phyloP scores from a whole-genome alignment of 2,329 filamentous ascomycete species.

The Hymenoscyphus repandus region DNA sequence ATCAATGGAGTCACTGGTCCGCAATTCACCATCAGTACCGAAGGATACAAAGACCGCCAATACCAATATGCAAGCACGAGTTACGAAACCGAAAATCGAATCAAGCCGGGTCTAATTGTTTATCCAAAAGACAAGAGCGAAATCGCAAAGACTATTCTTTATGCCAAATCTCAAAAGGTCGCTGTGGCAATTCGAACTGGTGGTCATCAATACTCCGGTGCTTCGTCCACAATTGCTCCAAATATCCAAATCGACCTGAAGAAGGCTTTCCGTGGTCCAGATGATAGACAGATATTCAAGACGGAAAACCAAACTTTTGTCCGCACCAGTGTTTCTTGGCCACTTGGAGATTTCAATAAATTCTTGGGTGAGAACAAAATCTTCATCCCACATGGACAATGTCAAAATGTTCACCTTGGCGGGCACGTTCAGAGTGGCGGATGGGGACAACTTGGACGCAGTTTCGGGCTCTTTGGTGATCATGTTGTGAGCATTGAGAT shows the following conservation, averaged over 20 bases:
- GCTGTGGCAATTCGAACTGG: slow-evolving; percentile 42
- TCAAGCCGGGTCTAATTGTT: slow-evolving; percentile 41
- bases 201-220: slow-evolving; percentile 46
- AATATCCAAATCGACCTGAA: slow-evolving; percentile 44
- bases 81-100: slow-evolving; percentile 37
- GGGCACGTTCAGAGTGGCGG: slow-evolving; percentile 44
- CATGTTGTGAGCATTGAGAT: slow-evolving; percentile 28
- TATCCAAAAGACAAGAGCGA: slow-evolving; percentile 40
- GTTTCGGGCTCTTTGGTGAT: slow-evolving; percentile 36
- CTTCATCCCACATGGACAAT: slow-evolving; percentile 43
- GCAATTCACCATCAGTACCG: background rate
- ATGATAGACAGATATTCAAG: slow-evolving; percentile 32
- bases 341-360: slow-evolving; percentile 38
- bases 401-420: slow-evolving; percentile 40
- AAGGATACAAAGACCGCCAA: slow-evolving; percentile 27
- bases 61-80: slow-evolving; percentile 42
- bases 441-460: slow-evolving; percentile 42
- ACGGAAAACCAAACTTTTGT: slow-evolving; percentile 34
- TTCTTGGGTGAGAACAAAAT: slow-evolving; percentile 37
- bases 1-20: background rate
- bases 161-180: slow-evolving; percentile 36
- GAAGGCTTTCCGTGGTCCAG: slow-evolving; percentile 33
- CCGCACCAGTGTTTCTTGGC: slow-evolving; percentile 37
- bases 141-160: slow-evolving; percentile 36
- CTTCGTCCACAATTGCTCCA: slow-evolving; percentile 39